Percentiles rank a stretch among this genome's conserved stretches.
phyloP scores from a whole-genome alignment of 257 asterid species.

The Solanum etuberosum region DNA sequence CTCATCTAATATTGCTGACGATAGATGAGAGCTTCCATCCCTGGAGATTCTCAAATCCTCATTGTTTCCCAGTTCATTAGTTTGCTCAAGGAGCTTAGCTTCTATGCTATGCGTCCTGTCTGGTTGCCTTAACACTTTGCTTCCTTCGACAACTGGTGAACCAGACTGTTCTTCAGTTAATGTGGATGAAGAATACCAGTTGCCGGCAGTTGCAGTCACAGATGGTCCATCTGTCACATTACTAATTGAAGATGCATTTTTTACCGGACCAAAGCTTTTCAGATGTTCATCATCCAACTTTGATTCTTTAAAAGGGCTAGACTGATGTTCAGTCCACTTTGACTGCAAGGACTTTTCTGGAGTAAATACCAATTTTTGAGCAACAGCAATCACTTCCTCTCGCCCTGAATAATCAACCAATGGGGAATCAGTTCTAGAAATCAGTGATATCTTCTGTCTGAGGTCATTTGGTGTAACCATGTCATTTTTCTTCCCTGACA shows the following conservation, averaged over 20 bases:
- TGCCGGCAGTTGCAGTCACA: constrained; percentile 12
- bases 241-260: constrained; percentile 17
- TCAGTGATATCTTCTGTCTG: constrained; percentile 20
- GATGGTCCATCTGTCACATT: constrained; percentile 13
- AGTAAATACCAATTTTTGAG: constrained; percentile 24
- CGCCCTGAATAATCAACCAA: constrained; percentile 28
- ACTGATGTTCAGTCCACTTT: constrained; percentile 25
- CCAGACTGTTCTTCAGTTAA: constrained; percentile 15
- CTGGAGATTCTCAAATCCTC: constrained; percentile 24
- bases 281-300: constrained; percentile 17
- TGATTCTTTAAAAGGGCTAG: constrained; percentile 16
- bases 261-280: constrained; percentile 15
- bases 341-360: constrained; percentile 20
- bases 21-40: constrained; percentile 17
- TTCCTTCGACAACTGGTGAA: constrained; percentile 20
- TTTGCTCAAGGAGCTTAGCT: constrained; percentile 7
- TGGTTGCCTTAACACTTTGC: constrained; percentile 11
- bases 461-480: constrained; percentile 21
- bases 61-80: constrained; percentile 14
- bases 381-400: constrained; percentile 15
- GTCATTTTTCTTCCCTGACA: constrained; percentile 23
- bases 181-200: constrained; percentile 5
- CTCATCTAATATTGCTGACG: constrained; percentile 16
- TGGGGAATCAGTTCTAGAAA: constrained; percentile 33
- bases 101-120: constrained; percentile 14